phyloP scores from a whole-genome alignment of 768 basidiomycete genomes.

The Boletus sensibilis region DNA sequence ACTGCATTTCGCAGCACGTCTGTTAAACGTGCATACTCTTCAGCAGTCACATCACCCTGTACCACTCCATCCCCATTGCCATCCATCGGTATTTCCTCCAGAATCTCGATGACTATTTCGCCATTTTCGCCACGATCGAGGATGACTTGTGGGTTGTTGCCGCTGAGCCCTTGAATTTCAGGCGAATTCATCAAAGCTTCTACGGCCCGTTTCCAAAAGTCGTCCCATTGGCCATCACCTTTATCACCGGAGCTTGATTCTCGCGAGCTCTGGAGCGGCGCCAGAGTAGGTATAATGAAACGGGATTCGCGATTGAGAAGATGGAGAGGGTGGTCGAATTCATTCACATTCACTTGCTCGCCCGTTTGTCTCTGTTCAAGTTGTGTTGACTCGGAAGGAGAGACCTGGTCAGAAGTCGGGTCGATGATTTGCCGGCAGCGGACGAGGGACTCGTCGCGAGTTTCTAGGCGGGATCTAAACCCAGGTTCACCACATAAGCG shows the following conservation, averaged over 20 bases:
- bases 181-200: slow-evolving; percentile 31
- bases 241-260: slow-evolving; percentile 18
- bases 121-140: slow-evolving; percentile 44
- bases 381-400: slow-evolving; percentile 30
- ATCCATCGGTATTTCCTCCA: slow-evolving; percentile 45
- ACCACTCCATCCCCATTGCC: slow-evolving; percentile 21
- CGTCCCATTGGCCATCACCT: slow-evolving; percentile 19
- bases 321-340: slow-evolving; percentile 57
- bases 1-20: slow-evolving; percentile 55
- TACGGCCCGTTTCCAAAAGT: slow-evolving; percentile 29
- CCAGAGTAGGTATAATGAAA: slow-evolving; percentile 41
- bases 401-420: slow-evolving; percentile 10
- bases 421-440: slow-evolving; percentile 76
- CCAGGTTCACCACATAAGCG: slow-evolving; percentile 91
- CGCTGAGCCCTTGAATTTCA: slow-evolving; percentile 28
- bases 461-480: slow-evolving; percentile 75
- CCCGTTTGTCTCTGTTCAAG: slow-evolving; percentile 30
- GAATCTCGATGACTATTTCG: slow-evolving; percentile 43
- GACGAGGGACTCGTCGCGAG: slow-evolving; percentile 64
- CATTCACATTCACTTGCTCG: slow-evolving; percentile 39
- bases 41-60: slow-evolving; percentile 34
- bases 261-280: slow-evolving; percentile 18
- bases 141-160: slow-evolving; percentile 37
- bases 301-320: slow-evolving; percentile 47
- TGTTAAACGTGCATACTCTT: slow-evolving; percentile 44